Conservation (phyloP, 140 eudicot species). For the Stevia rebaudiana region DNA sequence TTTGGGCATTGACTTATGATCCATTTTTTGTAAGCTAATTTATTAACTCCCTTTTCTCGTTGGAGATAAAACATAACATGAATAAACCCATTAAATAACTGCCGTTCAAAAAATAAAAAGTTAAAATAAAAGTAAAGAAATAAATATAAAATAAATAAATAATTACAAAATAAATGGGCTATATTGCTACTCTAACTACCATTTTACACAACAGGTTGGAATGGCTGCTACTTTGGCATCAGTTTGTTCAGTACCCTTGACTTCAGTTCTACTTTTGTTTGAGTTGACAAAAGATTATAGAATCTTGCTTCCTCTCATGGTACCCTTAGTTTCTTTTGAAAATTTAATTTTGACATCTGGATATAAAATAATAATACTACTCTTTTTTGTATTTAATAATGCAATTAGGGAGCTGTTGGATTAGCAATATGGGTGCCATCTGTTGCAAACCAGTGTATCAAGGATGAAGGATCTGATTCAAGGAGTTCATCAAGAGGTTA, state of each 20-base stretch:
- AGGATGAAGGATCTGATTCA: slow-evolving; percentile 48
- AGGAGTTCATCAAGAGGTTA: slow-evolving; percentile 52
- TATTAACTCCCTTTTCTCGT: not conserved
- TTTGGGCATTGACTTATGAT: not conserved
- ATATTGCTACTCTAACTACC: not conserved
- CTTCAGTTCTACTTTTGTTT: slow-evolving; percentile 89
- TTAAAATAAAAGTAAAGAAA: too few species aligned
- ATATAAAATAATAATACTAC: not conserved
- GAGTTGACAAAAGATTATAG: slow-evolving; percentile 96
- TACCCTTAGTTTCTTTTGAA: slow-evolving; percentile 14
- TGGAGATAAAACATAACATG: not conserved
- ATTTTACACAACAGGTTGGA: slow-evolving; percentile 63
- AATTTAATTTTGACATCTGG: not conserved
- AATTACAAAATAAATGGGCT: too few species aligned
- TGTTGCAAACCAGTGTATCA: slow-evolving; percentile 65
- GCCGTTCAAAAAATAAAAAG: too few species aligned
- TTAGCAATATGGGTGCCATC: slow-evolving; percentile 99
- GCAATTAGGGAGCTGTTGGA: slow-evolving; percentile 89
- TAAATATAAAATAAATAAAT: too few species aligned
- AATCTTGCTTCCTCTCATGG: slow-evolving; percentile 98
- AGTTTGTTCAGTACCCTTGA: slow-evolving; percentile 95
- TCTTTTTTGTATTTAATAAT: not conserved
- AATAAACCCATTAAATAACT: not conserved
- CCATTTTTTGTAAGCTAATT: not conserved
- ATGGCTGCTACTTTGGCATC: slow-evolving; percentile 99